Conservation (phyloP, 2,329 filamentous ascomycete species). For the Tricladium varicosporioides region DNA sequence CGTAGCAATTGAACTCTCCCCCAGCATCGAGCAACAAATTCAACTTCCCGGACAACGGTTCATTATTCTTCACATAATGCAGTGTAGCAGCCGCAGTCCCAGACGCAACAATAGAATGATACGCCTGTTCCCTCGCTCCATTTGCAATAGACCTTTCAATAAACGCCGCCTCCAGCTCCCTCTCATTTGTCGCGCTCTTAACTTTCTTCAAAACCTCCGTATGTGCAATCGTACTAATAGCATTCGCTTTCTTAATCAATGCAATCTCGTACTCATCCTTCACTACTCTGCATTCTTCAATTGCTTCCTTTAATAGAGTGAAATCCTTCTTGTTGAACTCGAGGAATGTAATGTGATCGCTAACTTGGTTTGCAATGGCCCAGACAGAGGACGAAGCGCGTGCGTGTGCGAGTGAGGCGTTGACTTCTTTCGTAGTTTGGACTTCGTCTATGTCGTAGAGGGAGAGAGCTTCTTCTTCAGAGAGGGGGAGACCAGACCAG, state of each 20-base stretch:
- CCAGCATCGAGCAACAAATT: constrained; percentile 85
- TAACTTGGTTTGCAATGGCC: constrained; percentile 76
- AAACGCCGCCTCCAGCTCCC: constrained; percentile 80
- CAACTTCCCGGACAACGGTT: constrained; percentile 66
- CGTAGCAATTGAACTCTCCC: constrained; percentile 71
- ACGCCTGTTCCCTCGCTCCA: constrained; percentile 80
- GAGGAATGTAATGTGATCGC: constrained; percentile 68
- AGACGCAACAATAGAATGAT: constrained; percentile 80
- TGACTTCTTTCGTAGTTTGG: constrained; percentile 70
- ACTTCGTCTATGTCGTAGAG: constrained; percentile 83
- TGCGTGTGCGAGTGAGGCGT: constrained; percentile 52
- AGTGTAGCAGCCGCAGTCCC: constrained; percentile 80
- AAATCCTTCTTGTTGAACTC: constrained; percentile 65
- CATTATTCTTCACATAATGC: constrained; percentile 82
- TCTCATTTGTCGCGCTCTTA: constrained; percentile 68
- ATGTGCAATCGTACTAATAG: constrained; percentile 67
- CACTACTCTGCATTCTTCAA: constrained; percentile 66
- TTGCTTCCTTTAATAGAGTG: constrained; percentile 54
- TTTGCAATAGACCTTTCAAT: constrained; percentile 71
- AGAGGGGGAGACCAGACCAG: constrained; percentile 87
- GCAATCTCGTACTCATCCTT: constrained; percentile 76
- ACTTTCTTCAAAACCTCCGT: constrained; percentile 60
- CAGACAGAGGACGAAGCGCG: constrained; percentile 56
- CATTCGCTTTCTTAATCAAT: constrained; percentile 70
- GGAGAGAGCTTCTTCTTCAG: constrained; percentile 68